Base-by-base conservation (phyloP, 2,329 filamentous ascomycete genomes). In the Cercospora zeae-maydis region DNA sequence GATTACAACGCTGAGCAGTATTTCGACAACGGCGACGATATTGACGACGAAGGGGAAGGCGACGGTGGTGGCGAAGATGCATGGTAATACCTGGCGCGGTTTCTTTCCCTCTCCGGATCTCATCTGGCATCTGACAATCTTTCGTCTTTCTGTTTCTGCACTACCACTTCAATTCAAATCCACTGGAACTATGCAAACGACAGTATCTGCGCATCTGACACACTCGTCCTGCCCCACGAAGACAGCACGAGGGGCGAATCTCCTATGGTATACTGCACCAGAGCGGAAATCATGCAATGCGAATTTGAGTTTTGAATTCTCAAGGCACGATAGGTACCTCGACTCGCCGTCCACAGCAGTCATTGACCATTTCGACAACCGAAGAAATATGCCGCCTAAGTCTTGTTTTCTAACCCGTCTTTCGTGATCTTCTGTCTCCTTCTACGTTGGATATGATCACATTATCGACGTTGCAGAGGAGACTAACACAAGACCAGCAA, bases 1-100 rank as follows among this genome's bases (percentile, higher is more conserved):
- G 80, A 82, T 0, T 80, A 85, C 0, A 88, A 85, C 0, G 83
- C 81, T 0, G 68, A 70, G 63, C 81, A 82, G 1, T 86, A 76
- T 61, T 65, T 78, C 19, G 78, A 77, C 75, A 75, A 78, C 11
- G 78, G 79, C 33, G 78, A 80, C 9, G 75, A 76, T 21, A 75
- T 89, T 66, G 82, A 69, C 37, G 68, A 69, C 31, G 68, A 70
- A 10, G 68, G 68, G 14, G 57, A 59, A 4, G 68, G 64, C 14
- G 66, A 68, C 16, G 67, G 67, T 11, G 66, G 64, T 36, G 64
- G 63, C 27, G 67, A 68, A 62, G 65, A 68, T 54, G 66, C 66
- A n/a, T 69, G 67, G 67, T 69, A 68, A 67, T 60, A 59, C 30
- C 16, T 37, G 9, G 52, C 19, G 54, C 14, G n/a, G 54, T 36